Percentiles rank a stretch among this genome's conserved stretches.
Evolutionary conservation across 192 early-diverging fungal species (phyloP).

Genomic region (Coemansia sp.): DNA sequence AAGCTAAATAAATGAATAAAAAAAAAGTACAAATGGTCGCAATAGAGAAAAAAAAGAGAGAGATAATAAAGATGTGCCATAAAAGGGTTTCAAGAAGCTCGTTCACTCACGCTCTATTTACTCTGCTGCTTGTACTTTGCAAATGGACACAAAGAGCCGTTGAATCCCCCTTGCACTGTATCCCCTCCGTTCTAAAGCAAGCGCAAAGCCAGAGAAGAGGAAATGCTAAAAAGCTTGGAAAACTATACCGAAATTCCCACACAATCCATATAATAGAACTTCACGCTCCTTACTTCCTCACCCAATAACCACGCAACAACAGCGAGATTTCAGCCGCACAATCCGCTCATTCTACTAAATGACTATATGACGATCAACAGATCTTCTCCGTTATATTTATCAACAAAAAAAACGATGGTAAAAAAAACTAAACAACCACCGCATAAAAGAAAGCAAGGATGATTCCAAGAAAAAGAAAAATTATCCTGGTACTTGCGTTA

Average conservation of each 20-base stretch:
- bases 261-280: no score
- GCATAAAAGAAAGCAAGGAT: not conserved
- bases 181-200: no score
- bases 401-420: constrained; percentile 3
- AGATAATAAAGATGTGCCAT: not conserved
- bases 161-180: no score
- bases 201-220: no score
- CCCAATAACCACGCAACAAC: not conserved
- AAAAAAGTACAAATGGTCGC: not conserved
- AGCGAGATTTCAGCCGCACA: not conserved
- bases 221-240: no score
- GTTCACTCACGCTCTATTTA: no score
- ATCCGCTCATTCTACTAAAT: not conserved
- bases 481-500: not conserved
- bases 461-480: not conserved
- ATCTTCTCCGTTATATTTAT: not conserved
- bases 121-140: no score
- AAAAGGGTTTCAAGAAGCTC: not conserved
- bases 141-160: no score
- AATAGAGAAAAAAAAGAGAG: not conserved
- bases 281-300: not conserved
- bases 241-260: no score
- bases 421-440: not conserved
- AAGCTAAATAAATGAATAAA: not conserved
- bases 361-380: not conserved